Percentiles rank a stretch among this genome's conserved stretches.
These are phyloP conservation scores for Mallotus repandus DNA, from an alignment of 441 rosid species.

Conservation along the genomic window DNA sequence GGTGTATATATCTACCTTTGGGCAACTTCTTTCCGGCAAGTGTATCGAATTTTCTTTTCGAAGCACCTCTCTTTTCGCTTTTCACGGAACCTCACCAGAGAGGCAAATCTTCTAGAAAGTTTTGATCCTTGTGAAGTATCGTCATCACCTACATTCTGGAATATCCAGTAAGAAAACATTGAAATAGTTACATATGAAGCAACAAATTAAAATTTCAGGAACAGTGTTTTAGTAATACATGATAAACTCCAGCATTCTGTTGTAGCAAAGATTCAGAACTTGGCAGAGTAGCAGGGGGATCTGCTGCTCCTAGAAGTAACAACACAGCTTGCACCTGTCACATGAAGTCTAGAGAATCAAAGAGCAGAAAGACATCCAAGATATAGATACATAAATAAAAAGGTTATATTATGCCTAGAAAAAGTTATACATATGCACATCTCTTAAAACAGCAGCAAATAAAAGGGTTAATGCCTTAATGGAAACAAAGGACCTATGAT, in stretches of 20 bases:
- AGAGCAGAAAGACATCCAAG: background rate
- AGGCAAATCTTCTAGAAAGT: conserved; percentile 50
- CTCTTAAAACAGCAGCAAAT: no score
- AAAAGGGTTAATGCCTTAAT: no score
- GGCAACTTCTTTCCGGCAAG: conserved; percentile 55
- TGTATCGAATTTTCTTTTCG: conserved; percentile 50
- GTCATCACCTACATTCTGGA: conserved; percentile 39
- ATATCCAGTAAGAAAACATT: conserved; percentile 17
- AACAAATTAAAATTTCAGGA: background rate
- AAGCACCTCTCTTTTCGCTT: conserved; percentile 59
- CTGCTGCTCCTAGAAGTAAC: conserved; percentile 41
- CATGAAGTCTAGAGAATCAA: conserved; percentile 22
- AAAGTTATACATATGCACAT: no score
- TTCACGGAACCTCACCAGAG: conserved; percentile 52
- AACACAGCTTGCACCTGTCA: conserved; percentile 56
- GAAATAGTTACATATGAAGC: conserved; percentile 13
- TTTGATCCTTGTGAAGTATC: conserved; percentile 41
- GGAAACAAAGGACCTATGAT: no score
- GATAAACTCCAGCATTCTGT: conserved; percentile 36
- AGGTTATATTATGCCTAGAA: no score
- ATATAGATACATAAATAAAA: background rate
- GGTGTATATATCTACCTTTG: conserved; percentile 35
- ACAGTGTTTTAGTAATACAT: conserved; percentile 13
- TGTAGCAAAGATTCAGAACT: conserved; percentile 34
- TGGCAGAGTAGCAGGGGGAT: conserved; percentile 31